These are phyloP conservation scores for Fusarium pininemorale DNA, from an alignment of 2,329 filamentous ascomycete species.

Conservation along the genomic window DNA sequence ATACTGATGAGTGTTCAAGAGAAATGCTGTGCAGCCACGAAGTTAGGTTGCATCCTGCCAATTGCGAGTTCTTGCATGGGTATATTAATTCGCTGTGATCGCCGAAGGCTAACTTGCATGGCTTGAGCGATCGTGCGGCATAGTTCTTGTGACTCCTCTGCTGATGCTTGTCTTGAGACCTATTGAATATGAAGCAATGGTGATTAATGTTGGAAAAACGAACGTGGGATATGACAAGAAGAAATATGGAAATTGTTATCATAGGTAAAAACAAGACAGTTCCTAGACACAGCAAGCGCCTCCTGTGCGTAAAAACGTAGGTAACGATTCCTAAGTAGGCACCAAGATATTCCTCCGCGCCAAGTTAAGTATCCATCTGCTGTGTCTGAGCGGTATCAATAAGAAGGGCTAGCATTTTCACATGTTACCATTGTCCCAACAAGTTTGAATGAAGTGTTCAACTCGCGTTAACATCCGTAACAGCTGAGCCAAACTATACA, in stretches of 20 bases:
- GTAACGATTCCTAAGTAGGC: not conserved
- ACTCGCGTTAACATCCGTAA: slow-evolving; percentile 11
- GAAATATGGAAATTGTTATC: not conserved
- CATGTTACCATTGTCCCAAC: not conserved
- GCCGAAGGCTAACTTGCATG: not conserved
- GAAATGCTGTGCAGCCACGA: not conserved
- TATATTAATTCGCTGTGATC: not conserved
- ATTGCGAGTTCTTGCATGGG: not conserved
- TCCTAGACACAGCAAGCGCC: not conserved
- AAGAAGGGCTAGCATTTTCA: slow-evolving; percentile 1
- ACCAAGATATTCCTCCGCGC: not conserved
- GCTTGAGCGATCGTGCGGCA: not conserved
- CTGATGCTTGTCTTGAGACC: not conserved
- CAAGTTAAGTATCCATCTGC: not conserved
- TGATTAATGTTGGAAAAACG: not conserved
- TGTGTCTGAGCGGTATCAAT: not conserved
- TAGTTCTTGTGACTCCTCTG: not conserved
- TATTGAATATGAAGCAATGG: not conserved
- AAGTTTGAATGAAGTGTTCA: slow-evolving; percentile 13
- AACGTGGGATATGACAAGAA: not conserved
- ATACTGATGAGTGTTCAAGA: not conserved
- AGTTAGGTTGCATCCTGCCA: not conserved
- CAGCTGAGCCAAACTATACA: slow-evolving; percentile 11
- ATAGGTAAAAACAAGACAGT: not conserved
- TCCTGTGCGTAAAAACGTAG: not conserved